Evolutionary conservation across 352 stramenopile genomes (phyloP), one percentile per base, ranked within the genome.

Genomic region (Phytophthora pistaciae): DNA sequence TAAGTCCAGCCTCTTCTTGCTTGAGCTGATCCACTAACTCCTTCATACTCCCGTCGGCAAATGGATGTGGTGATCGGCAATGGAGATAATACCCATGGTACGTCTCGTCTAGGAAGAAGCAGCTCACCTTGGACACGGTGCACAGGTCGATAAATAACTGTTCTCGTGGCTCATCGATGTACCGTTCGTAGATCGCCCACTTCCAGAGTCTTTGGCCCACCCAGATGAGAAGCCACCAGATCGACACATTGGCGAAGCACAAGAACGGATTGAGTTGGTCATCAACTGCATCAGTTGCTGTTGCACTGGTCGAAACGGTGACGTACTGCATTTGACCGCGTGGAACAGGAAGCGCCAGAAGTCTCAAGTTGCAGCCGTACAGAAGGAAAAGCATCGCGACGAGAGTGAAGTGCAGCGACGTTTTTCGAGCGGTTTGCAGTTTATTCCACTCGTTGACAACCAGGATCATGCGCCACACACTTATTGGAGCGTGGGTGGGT

Each of bases 21-120:
- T 94, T 87, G 7, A 99, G 90, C 53, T 98, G 93, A 16, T 94
- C 80, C 20, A 97, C 82, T 20, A 99, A 82, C 60, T 98, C 88
- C n/a, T 84, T 74, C 93, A 99, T 98, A 57, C 79, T 95, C 1
- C 90, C 91, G 68, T 99, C 97, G 14, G 96, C 95, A 67, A 94
- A 96, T 67, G 92, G 87, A 71, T 98, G 96, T 4, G 96, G 92
- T 13, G 95, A 98, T 46, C 91, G 88, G 53, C 97, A 98, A 68
- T 99, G 96, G 4, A 99, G 76, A 74, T 99, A 99, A 72, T 94
- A 99, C 1, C 94, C 96, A 66, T 98, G 94, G 64, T 98, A 98
- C 27, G 83, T 74, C 53, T 98, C 94, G 54, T 98, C 90, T 20
- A 99, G 73, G 27, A 99, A 81, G 20, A 99, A 79, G 42, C 96